Conservation (phyloP, 129 eudicot genomes). For the Centella asiatica region DNA sequence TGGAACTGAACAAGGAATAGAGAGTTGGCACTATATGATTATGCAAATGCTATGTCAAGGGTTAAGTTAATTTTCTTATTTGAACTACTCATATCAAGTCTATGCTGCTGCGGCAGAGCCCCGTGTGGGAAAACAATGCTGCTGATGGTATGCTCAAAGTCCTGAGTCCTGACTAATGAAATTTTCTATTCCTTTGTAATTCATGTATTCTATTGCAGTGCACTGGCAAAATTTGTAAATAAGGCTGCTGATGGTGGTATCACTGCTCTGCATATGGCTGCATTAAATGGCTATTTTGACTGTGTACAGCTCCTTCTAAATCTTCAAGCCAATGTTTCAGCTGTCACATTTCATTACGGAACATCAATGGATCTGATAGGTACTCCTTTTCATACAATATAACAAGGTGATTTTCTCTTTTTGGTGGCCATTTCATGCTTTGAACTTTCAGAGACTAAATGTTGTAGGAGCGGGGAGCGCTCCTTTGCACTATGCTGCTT, state of each 20-base stretch:
- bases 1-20: neutral
- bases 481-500: slow-evolving; percentile 98
- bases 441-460: slow-evolving; percentile 4
- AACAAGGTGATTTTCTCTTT: neutral
- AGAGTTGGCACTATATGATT: too few relatives aligned
- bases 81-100: neutral
- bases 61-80: neutral
- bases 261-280: slow-evolving; percentile 99
- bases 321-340: slow-evolving; percentile 75
- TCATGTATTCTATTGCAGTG: slow-evolving; percentile 39
- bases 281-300: slow-evolving; percentile 85
- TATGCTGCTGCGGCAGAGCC: neutral
- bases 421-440: neutral
- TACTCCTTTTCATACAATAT: slow-evolving; percentile 1
- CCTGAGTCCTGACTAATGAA: neutral
- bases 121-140: neutral
- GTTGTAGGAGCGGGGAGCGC: slow-evolving; percentile 94
- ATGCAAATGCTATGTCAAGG: neutral
- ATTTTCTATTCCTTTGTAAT: neutral
- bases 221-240: slow-evolving; percentile 80
- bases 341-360: slow-evolving; percentile 88
- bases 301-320: slow-evolving; percentile 91
- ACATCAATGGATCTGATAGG: slow-evolving; percentile 94
- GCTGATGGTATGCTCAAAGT: too few relatives aligned
- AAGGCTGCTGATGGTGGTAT: slow-evolving; percentile 97